Conservation (phyloP, 2,329 filamentous ascomycete species). For the Piedraia hortae region DNA sequence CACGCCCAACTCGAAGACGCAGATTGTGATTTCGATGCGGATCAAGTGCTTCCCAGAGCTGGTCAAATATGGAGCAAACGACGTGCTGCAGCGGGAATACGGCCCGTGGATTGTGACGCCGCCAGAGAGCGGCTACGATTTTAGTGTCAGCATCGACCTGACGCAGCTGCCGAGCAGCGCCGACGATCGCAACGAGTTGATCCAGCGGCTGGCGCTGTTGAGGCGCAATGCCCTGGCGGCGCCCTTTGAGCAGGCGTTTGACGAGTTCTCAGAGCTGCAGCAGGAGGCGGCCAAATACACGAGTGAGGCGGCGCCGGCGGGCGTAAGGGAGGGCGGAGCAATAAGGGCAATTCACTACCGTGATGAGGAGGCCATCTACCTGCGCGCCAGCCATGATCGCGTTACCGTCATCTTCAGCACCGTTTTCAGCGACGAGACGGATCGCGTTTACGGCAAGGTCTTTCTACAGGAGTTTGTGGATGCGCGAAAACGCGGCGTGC, state of each 20-base stretch:
- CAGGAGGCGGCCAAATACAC: constrained; percentile 83
- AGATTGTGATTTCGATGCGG: constrained; percentile 81
- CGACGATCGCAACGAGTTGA: constrained; percentile 64
- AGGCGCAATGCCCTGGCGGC: constrained; percentile 98
- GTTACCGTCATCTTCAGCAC: constrained; percentile 99
- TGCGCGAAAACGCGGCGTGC: constrained; percentile 74
- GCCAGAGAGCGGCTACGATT: constrained; percentile 84
- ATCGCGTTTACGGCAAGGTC: constrained; percentile 89
- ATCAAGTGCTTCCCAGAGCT: constrained; percentile 90
- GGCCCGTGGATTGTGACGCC: constrained; percentile 66
- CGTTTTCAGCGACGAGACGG: constrained; percentile 90
- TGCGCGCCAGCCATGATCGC: constrained; percentile 90
- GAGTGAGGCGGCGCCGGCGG: constrained; percentile 78
- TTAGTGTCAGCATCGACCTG: constrained; percentile 72
- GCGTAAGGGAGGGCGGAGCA: constrained; percentile 63
- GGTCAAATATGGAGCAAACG: constrained; percentile 71
- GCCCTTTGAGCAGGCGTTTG: constrained; percentile 88
- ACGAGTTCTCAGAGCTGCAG: constrained; percentile 63
- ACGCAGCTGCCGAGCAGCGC: constrained; percentile 62
- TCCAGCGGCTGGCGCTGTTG: constrained; percentile 64
- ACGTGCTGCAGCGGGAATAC: constrained; percentile 83
- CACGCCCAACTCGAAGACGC: constrained; percentile 74
- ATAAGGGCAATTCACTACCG: constrained; percentile 95
- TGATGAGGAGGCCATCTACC: constrained; percentile 94
- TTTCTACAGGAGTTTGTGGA: constrained; percentile 98